Evolutionary conservation across 208 protist genomes (phyloP).

Genomic region (Kentomonas sorsogonicus): DNA sequence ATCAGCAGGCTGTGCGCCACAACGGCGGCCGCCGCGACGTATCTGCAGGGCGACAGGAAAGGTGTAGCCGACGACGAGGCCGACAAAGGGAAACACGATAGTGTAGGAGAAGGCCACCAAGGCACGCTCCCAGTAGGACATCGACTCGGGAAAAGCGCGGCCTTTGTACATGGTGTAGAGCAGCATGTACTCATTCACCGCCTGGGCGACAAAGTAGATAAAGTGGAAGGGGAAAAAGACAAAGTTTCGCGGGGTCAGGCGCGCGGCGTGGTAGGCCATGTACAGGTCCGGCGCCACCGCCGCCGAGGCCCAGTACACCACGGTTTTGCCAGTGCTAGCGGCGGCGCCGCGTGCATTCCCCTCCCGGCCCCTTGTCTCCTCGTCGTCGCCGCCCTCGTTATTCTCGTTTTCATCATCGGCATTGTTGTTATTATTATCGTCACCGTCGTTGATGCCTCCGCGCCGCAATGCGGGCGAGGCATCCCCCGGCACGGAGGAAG

Average conservation of each 20-base stretch:
- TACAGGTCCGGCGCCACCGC: slow-evolving; percentile 41
- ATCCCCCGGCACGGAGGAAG: no score
- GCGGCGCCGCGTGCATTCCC: background rate
- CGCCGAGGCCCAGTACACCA: slow-evolving; percentile 27
- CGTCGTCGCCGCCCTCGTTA: background rate
- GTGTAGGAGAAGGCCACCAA: slow-evolving; percentile 29
- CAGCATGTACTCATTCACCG: slow-evolving; percentile 31
- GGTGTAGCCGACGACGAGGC: slow-evolving; percentile 20
- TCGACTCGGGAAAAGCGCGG: slow-evolving; percentile 19
- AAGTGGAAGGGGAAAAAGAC: slow-evolving; percentile 35
- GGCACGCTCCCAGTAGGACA: slow-evolving; percentile 17
- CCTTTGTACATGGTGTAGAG: slow-evolving; percentile 23
- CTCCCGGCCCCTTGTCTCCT: no score
- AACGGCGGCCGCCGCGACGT: slow-evolving; percentile 15
- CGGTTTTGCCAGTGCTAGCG: background rate
- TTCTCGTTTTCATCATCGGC: background rate
- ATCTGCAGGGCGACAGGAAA: slow-evolving; percentile 36
- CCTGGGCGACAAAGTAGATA: slow-evolving; percentile 40
- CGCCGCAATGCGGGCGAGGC: background rate
- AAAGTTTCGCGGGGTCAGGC: slow-evolving; percentile 32
- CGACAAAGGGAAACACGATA: slow-evolving; percentile 22
- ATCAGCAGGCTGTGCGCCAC: slow-evolving; percentile 20
- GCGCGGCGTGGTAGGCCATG: slow-evolving; percentile 24
- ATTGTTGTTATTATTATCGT: slow-evolving; percentile 1
- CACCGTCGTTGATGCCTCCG: background rate